These are phyloP conservation scores for Rhazya stricta DNA, from an alignment of 257 asterid genomes.

Conservation along the genomic window DNA sequence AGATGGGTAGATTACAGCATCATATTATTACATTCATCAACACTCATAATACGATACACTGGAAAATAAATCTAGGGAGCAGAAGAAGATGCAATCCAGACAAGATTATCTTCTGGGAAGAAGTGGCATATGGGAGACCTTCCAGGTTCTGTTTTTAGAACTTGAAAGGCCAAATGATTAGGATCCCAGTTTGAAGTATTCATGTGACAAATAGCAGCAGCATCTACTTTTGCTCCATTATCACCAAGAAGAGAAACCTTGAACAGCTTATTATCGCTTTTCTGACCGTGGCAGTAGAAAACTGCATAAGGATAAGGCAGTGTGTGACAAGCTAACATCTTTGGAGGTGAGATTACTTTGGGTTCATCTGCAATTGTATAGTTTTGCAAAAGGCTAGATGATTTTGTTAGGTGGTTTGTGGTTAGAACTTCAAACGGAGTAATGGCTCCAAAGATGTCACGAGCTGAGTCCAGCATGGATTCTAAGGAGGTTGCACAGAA, in stretches of 20 bases:
- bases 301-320: slow-evolving; percentile 88
- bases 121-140: slow-evolving; percentile 70
- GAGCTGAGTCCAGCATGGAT: slow-evolving; percentile 54
- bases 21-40: neutral
- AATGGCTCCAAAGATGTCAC: slow-evolving; percentile 23
- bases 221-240: slow-evolving; percentile 58
- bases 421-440: slow-evolving; percentile 37
- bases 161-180: slow-evolving; percentile 59
- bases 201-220: slow-evolving; percentile 76
- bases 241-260: slow-evolving; percentile 54
- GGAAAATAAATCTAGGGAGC: neutral
- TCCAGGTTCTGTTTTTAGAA: slow-evolving; percentile 53
- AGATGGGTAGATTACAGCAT: neutral
- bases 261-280: slow-evolving; percentile 43
- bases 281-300: slow-evolving; percentile 69
- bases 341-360: slow-evolving; percentile 25
- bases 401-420: slow-evolving; percentile 36
- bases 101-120: slow-evolving; percentile 66
- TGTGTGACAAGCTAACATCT: slow-evolving; percentile 56
- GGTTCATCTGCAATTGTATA: slow-evolving; percentile 48
- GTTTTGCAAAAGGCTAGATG: slow-evolving; percentile 40
- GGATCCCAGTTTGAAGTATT: slow-evolving; percentile 71
- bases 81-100: slow-evolving; percentile 46
- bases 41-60: neutral
- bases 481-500: slow-evolving; percentile 76